phyloP scores from a whole-genome alignment of 306 rosid species.

The Citrullus mucosospermus region DNA sequence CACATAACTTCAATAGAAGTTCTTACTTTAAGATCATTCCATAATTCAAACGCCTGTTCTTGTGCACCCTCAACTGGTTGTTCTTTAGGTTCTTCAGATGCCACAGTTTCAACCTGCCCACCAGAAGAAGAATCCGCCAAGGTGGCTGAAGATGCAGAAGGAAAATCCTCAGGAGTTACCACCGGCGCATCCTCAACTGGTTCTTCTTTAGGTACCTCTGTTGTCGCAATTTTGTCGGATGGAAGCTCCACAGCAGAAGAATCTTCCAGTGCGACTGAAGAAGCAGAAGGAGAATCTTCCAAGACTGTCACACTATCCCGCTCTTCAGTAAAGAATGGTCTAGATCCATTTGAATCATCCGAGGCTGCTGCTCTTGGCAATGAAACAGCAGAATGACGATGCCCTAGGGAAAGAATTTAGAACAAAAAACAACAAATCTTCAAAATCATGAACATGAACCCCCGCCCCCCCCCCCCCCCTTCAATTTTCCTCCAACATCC shows the following conservation, averaged over 20 bases:
- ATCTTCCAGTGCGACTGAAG: conserved; percentile 11
- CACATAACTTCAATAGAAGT: not conserved
- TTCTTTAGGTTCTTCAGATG: conserved; percentile 23
- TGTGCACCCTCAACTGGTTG: conserved; percentile 23
- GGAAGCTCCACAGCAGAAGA: conserved; percentile 6
- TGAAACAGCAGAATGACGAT: not conserved
- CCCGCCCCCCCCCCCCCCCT: no score
- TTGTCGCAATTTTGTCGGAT: not conserved
- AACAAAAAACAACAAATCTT: not conserved
- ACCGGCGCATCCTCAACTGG: conserved; percentile 22
- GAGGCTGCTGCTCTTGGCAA: conserved; percentile 13
- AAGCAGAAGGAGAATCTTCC: conserved; percentile 7
- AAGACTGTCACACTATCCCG: conserved; percentile 5
- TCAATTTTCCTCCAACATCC: not conserved
- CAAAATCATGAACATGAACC: not conserved
- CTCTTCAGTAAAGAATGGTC: conserved; percentile 10
- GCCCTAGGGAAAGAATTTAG: not conserved
- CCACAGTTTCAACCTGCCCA: conserved; percentile 8
- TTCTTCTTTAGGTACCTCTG: conserved; percentile 26
- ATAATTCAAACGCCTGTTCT: conserved; percentile 17
- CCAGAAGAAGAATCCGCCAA: conserved; percentile 14
- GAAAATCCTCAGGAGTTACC: not conserved
- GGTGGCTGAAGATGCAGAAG: no score
- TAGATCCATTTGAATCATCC: conserved; percentile 21
- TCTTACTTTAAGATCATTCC: conserved; percentile 19